Percentiles rank a stretch among this genome's conserved stretches.
phyloP scores from a whole-genome alignment of 768 basidiomycete species.

The Coprinopsis sp. region DNA sequence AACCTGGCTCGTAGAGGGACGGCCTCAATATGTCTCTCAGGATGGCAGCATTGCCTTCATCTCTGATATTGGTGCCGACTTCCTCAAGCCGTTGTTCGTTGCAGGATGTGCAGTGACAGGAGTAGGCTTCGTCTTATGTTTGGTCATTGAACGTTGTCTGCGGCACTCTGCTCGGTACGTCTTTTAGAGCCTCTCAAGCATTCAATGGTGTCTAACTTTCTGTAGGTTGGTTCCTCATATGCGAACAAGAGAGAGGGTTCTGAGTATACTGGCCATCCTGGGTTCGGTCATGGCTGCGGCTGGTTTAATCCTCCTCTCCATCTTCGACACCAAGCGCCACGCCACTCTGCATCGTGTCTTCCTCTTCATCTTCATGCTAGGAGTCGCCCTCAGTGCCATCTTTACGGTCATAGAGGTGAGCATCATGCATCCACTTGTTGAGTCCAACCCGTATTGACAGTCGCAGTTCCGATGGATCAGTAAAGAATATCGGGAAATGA shows the following conservation, averaged over 20 bases:
- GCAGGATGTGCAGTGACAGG: conserved; percentile 61
- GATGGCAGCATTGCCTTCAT: conserved; percentile 65
- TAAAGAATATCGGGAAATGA: conserved; percentile 44
- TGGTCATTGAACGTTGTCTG: conserved; percentile 58
- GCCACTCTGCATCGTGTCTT: conserved; percentile 51
- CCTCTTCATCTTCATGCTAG: conserved; percentile 68
- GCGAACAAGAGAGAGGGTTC: conserved; percentile 50
- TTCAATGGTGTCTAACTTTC: neutral
- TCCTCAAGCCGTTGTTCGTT: conserved; percentile 73
- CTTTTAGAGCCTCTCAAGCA: neutral
- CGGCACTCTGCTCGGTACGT: conserved; percentile 58
- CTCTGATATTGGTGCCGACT: conserved; percentile 70
- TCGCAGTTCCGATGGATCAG: conserved; percentile 61
- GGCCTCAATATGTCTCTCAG: conserved; percentile 53
- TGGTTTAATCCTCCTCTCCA: conserved; percentile 64
- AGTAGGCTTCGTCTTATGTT: conserved; percentile 53
- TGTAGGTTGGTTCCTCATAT: conserved; percentile 55
- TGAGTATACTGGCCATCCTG: conserved; percentile 53
- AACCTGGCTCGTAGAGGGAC: conserved; percentile 64
- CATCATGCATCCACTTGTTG: neutral
- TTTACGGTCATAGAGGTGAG: conserved; percentile 68
- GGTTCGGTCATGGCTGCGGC: conserved; percentile 58
- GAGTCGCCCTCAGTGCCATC: conserved; percentile 66
- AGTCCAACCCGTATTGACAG: neutral
- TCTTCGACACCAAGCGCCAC: conserved; percentile 64